phyloP scores from a whole-genome alignment of 106 monocot species.

The Dendrobium chrysotoxum region DNA sequence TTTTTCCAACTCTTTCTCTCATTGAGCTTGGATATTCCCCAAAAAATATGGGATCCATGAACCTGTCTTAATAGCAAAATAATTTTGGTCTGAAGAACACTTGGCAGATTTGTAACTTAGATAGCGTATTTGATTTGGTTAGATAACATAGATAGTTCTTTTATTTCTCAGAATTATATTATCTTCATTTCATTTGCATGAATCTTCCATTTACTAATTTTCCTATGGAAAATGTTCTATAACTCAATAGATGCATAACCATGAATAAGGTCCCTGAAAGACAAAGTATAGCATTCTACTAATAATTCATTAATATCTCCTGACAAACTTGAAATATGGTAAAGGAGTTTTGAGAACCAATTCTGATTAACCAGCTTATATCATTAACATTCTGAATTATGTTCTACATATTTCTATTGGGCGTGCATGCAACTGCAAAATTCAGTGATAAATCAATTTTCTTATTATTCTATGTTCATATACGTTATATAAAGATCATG shows the following conservation, averaged over 20 bases:
- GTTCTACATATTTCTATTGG: background rate
- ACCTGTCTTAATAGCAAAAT: constrained; percentile 29
- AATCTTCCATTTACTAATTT: too few species aligned
- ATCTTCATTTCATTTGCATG: background rate
- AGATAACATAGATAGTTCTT: background rate
- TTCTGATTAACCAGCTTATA: too few species aligned
- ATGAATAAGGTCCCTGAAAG: too few species aligned
- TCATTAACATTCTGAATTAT: background rate
- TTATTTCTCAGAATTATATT: background rate
- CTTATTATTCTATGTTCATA: too few species aligned
- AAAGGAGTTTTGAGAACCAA: background rate
- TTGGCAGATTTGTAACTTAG: background rate
- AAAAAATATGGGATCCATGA: constrained; percentile 80
- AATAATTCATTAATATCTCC: background rate
- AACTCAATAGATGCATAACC: too few species aligned
- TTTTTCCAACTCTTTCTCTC: constrained; percentile 53
- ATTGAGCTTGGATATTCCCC: constrained; percentile 81
- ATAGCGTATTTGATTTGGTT: background rate
- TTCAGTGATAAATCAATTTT: too few species aligned
- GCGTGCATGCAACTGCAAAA: too few species aligned
- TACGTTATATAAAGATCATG: too few species aligned
- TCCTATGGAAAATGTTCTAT: too few species aligned
- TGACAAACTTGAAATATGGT: constrained; percentile 4
- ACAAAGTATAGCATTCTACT: too few species aligned
- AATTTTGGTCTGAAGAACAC: background rate